phyloP scores from a whole-genome alignment of 148 eudicot genomes.

The Vaccinium vitisidaea region DNA sequence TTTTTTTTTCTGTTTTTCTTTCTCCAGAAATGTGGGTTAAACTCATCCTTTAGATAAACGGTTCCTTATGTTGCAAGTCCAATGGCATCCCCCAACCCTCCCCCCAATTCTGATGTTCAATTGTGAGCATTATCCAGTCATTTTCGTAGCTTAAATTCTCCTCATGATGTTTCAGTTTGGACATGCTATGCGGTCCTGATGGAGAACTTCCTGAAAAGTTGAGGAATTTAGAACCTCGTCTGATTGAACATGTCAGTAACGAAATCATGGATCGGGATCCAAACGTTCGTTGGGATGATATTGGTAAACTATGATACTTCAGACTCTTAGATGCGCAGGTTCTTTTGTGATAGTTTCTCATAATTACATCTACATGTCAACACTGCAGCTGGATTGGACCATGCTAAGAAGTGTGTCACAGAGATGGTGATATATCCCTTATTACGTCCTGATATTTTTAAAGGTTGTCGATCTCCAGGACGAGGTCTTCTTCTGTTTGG shows the following conservation, averaged over 20 bases:
- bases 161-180: slow-evolving; percentile 56
- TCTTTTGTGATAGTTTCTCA: not conserved
- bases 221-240: slow-evolving; percentile 94
- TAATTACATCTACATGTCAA: slow-evolving; percentile 17
- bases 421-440: slow-evolving; percentile 99
- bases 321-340: not conserved
- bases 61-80: not conserved
- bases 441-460: slow-evolving; percentile 93
- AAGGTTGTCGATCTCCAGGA: slow-evolving; percentile 99
- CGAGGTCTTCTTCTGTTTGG: slow-evolving; percentile 98
- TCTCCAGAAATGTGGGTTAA: not conserved
- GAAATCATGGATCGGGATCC: slow-evolving; percentile 99
- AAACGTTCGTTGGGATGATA: slow-evolving; percentile 96
- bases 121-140: slow-evolving; percentile 9
- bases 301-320: slow-evolving; percentile 48
- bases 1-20: not conserved
- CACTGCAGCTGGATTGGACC: slow-evolving; percentile 83
- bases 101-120: not conserved
- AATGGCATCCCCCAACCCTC: not conserved
- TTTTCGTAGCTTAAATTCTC: not conserved
- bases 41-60: not conserved
- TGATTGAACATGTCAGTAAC: slow-evolving; percentile 91
- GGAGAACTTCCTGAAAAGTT: slow-evolving; percentile 97
- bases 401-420: slow-evolving; percentile 97
- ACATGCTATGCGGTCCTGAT: slow-evolving; percentile 87